phyloP scores from a whole-genome alignment of 108 stramenopile genomes.

The Cyclostephanos tholiformis region DNA sequence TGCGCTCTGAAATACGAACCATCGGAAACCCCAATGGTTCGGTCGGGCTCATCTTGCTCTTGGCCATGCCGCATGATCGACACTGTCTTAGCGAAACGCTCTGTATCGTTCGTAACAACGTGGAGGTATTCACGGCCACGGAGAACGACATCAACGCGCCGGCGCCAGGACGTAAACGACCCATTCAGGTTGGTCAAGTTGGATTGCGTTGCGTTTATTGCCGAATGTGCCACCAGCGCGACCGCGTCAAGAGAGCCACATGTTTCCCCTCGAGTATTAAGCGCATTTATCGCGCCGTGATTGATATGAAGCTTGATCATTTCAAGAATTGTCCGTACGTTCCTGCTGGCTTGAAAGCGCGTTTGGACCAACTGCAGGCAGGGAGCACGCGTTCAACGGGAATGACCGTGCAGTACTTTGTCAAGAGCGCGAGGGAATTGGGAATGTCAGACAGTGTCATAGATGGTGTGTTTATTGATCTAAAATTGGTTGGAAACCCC shows the following conservation, averaged over 20 bases:
- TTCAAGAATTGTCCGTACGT: slow-evolving; percentile 83
- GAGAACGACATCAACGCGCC: slow-evolving; percentile 83
- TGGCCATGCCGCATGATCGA: slow-evolving; percentile 85
- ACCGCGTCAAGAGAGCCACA: slow-evolving; percentile 87
- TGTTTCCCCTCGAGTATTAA: slow-evolving; percentile 89
- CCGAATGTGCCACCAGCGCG: slow-evolving; percentile 63
- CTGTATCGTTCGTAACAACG: slow-evolving; percentile 84
- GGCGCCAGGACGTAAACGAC: slow-evolving; percentile 87
- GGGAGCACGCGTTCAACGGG: slow-evolving; percentile 84
- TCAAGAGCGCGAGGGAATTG: slow-evolving; percentile 69
- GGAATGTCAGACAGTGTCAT: slow-evolving; percentile 77
- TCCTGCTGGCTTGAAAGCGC: slow-evolving; percentile 65
- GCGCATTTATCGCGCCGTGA: slow-evolving; percentile 89
- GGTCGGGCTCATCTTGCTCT: slow-evolving; percentile 49
- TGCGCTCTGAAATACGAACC: slow-evolving; percentile 44
- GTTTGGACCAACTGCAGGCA: slow-evolving; percentile 69
- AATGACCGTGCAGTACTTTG: slow-evolving; percentile 91
- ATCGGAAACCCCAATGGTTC: slow-evolving; percentile 46
- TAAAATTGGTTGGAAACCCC: slow-evolving; percentile 39
- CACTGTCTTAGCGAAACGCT: slow-evolving; percentile 86
- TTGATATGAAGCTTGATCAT: slow-evolving; percentile 93
- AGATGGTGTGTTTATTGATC: slow-evolving; percentile 65
- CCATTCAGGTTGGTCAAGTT: slow-evolving; percentile 82
- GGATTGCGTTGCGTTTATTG: slow-evolving; percentile 90
- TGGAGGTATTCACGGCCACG: slow-evolving; percentile 88